These are phyloP conservation scores for Onygenales sp. DNA, from an alignment of 2,329 filamentous ascomycete genomes.

Conservation along the genomic window DNA sequence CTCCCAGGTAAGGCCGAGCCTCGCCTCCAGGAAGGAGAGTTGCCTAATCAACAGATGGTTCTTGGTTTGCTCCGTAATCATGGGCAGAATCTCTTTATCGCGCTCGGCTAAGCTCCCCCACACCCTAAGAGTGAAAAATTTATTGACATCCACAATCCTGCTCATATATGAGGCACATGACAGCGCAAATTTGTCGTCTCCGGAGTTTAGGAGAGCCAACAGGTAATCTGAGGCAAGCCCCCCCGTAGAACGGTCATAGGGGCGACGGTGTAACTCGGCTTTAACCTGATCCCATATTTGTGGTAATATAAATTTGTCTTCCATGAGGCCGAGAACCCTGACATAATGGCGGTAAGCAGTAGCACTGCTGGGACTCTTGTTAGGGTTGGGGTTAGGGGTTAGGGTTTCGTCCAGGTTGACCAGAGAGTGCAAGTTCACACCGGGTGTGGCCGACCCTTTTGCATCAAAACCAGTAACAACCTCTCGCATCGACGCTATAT, in stretches of 20 bases:
- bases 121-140: slow-evolving; percentile 11
- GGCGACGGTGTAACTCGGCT: background rate
- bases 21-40: slow-evolving; percentile 20
- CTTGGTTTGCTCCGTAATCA: slow-evolving; percentile 17
- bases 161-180: slow-evolving; percentile 19
- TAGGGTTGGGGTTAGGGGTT: too few species aligned
- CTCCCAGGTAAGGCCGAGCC: slow-evolving; percentile 23
- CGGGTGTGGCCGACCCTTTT: background rate
- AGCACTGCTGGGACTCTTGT: too few species aligned
- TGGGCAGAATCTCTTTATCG: slow-evolving; percentile 13
- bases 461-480: slow-evolving; percentile 4
- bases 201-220: slow-evolving; percentile 15
- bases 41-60: slow-evolving; percentile 17
- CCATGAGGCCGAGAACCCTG: slow-evolving; percentile 12
- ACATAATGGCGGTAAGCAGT: slow-evolving; percentile 5
- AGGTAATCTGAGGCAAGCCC: slow-evolving; percentile 18
- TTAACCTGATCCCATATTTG: slow-evolving; percentile 17
- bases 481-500: slow-evolving; percentile 5
- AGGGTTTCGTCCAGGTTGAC: background rate
- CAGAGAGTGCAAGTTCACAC: slow-evolving; percentile 3
- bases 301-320: slow-evolving; percentile 14
- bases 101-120: slow-evolving; percentile 12
- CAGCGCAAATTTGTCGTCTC: slow-evolving; percentile 16
- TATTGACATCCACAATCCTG: slow-evolving; percentile 11
- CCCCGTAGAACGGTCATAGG: slow-evolving; percentile 1